Base-by-base conservation (phyloP, 2,329 filamentous ascomycete species). In the Paracamarosporium sp. region DNA sequence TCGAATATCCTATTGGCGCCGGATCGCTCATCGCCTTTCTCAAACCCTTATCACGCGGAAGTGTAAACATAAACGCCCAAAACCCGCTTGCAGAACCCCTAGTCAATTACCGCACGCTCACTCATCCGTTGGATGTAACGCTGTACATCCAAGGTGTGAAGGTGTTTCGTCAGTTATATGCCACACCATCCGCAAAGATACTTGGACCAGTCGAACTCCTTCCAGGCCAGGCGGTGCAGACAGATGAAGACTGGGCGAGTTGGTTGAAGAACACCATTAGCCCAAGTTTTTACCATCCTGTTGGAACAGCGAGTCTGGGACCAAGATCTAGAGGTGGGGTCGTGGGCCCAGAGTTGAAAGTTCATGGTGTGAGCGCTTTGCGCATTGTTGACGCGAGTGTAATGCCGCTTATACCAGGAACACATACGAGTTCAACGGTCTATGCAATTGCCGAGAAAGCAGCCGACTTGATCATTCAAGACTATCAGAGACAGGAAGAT, bases 381-480 rank as follows among this genome's bases (percentile, higher is more conserved):
- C 61, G 67, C 17, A 51, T 71, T 9, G 59, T 71, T 1, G 68
- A 71, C 55, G 61, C 59, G 15, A 63, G 65, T 56, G 31, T 67
- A 5, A 68, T 66, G 59, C 62, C 64, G 24, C 38, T 65, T 40
- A 63, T 65, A 36, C 64, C 60, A 15, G 60, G 58, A 13, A 59
- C 63, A 44, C 63, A 68, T 59, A 57, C 56, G 12, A 61, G 57
- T 38, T 43, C 41, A 1, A 66, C 64, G 11, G 64, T 67, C 13
- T 68, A 67, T 59, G 64, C 64, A 5, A 53, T 65, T 51, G 59
- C 61, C 7, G 62, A 65, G 47, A 67, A 66, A 53, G 57, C 61
- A 30, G 65, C 63, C 24, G 66, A 69, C 53, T 36, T 65, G 12
- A 65, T 69, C 31, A 64, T 57, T 40, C 36, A 17, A 17, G 36